Percentiles rank a stretch among this genome's conserved stretches.
Conservation (phyloP, 805 yeast genomes). For the Saturnispora zaruensis region DNA sequence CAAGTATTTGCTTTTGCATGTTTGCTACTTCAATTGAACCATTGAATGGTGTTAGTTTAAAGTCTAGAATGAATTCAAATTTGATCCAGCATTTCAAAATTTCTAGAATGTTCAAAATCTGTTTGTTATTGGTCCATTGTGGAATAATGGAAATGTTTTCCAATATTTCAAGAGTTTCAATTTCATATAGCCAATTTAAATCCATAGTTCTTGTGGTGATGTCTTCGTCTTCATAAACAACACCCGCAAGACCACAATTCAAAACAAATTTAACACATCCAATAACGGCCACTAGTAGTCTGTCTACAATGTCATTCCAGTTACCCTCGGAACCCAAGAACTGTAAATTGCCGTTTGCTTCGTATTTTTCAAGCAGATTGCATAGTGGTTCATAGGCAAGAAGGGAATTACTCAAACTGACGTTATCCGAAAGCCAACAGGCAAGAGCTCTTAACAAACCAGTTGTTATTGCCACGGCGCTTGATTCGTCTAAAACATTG, state of each 20-base stretch:
- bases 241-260: conserved; percentile 44
- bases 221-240: conserved; percentile 69
- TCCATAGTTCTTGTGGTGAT: conserved; percentile 57
- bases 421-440: conserved; percentile 68
- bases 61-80: background rate
- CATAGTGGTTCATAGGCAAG: conserved; percentile 61
- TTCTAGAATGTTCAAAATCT: background rate
- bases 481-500: conserved; percentile 29
- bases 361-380: conserved; percentile 6
- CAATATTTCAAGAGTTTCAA: conserved; percentile 10
- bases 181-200: conserved; percentile 30
- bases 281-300: conserved; percentile 44
- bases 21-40: background rate
- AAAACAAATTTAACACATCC: conserved; percentile 43
- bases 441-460: conserved; percentile 45
- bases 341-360: background rate
- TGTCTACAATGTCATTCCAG: conserved; percentile 39
- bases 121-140: conserved; percentile 5
- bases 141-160: background rate
- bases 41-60: background rate
- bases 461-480: conserved; percentile 42
- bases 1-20: background rate
- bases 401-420: conserved; percentile 64
- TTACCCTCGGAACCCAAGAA: background rate
- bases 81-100: conserved; percentile 5